These are phyloP conservation scores for Isatis tinctoria DNA, from an alignment of 345 rosid species.

Conservation along the genomic window DNA sequence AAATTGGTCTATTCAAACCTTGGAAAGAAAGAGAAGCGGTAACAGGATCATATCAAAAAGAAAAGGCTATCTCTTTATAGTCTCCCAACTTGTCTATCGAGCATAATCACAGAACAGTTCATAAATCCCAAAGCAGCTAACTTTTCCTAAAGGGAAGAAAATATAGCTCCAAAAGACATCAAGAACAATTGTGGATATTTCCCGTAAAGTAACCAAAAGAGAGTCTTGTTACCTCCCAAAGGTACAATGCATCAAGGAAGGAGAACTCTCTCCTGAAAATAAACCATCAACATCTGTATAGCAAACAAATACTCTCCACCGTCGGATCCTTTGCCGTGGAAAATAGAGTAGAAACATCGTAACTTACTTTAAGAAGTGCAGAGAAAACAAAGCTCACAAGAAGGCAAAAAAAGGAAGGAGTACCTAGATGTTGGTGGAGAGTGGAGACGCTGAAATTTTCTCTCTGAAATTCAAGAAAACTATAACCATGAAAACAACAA, in stretches of 20 bases:
- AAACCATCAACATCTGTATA: conserved; percentile 93
- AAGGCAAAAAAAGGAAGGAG: conserved; percentile 6
- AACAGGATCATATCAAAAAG: neutral
- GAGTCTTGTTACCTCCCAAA: conserved; percentile 70
- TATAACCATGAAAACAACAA: conserved; percentile 7
- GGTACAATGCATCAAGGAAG: conserved; percentile 74
- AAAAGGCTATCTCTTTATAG: neutral
- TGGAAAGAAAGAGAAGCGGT: neutral
- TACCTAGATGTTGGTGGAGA: conserved; percentile 67
- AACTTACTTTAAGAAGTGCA: neutral
- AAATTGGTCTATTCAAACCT: neutral
- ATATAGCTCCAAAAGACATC: neutral
- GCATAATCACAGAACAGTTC: neutral
- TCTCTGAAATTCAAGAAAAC: conserved; percentile 52
- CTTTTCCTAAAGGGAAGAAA: neutral
- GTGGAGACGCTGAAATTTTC: conserved; percentile 94
- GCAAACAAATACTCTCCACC: conserved; percentile 94
- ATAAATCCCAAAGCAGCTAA: conserved; percentile 4
- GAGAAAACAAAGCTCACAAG: neutral
- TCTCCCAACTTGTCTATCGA: neutral
- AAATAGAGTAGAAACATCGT: neutral
- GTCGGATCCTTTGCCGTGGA: conserved; percentile 61
- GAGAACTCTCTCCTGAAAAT: conserved; percentile 90
- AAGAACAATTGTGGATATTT: neutral
- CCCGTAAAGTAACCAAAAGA: neutral